phyloP scores from a whole-genome alignment of 306 rosid species.

The Quercus aquifolioides region DNA sequence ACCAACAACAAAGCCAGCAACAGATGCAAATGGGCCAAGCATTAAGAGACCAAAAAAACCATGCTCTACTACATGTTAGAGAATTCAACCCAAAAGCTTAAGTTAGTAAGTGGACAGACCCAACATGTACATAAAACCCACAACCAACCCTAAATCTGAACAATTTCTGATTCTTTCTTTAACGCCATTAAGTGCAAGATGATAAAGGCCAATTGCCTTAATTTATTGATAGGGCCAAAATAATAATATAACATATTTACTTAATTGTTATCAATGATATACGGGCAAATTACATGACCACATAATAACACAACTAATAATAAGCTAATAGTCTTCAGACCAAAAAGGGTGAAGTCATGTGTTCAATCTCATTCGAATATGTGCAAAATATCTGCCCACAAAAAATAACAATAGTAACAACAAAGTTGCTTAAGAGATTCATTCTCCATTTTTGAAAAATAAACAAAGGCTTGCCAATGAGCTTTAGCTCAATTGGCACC shows the following conservation, averaged over 20 bases:
- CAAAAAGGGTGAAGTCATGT: background rate
- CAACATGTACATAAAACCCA: background rate
- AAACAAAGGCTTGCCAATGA: background rate
- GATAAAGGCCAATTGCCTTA: background rate
- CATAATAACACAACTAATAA: background rate
- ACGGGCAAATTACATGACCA: background rate
- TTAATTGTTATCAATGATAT: background rate
- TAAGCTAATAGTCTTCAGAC: background rate
- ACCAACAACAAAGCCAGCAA: background rate
- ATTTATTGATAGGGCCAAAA: conserved; percentile 3
- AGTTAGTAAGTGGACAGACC: background rate
- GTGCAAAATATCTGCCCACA: background rate
- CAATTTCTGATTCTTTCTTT: background rate
- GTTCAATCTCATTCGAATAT: background rate
- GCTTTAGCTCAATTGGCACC: too few species aligned
- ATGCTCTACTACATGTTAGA: background rate
- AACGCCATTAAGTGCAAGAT: background rate
- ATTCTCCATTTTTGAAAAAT: background rate
- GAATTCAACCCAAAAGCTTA: background rate
- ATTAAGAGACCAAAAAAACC: background rate
- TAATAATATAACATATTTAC: conserved; percentile 17
- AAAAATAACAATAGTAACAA: background rate
- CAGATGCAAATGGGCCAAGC: background rate
- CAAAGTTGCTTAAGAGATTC: background rate
- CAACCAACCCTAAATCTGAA: background rate